Percentiles rank a stretch among this genome's conserved stretches.
Conservation (phyloP, 257 asterid genomes). For the Primulina eburnea region DNA sequence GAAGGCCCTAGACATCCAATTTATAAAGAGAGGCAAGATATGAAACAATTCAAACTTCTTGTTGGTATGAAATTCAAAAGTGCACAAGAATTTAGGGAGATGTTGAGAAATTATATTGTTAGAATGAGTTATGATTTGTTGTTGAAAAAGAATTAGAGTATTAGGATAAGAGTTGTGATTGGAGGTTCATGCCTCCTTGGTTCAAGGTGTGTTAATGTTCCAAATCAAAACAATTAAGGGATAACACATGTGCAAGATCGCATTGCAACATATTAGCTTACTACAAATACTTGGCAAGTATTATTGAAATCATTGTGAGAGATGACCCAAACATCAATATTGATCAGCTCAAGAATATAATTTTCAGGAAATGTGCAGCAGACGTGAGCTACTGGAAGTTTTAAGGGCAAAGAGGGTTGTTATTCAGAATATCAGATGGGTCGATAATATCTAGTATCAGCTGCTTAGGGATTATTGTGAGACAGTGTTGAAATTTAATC, state of each 20-base stretch:
- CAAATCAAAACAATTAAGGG: not conserved
- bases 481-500: too few species aligned
- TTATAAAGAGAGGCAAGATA: not conserved
- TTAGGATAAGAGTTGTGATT: not conserved
- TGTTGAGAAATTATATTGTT: not conserved
- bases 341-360: not conserved
- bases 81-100: not conserved
- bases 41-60: not conserved
- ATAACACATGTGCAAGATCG: too few species aligned
- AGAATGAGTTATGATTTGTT: not conserved
- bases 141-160: not conserved
- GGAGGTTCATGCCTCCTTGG: not conserved
- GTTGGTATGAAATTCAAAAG: not conserved
- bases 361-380: too few species aligned
- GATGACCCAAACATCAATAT: too few species aligned
- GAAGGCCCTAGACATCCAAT: not conserved
- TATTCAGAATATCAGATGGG: too few species aligned
- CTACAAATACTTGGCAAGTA: too few species aligned
- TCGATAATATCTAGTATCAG: too few species aligned
- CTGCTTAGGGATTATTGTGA: too few species aligned
- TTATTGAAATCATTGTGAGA: too few species aligned
- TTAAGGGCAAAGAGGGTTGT: too few species aligned
- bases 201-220: not conserved
- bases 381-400: too few species aligned
- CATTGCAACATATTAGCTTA: too few species aligned